Conservation (phyloP, 2,329 filamentous ascomycete species). For the Pseudocercospora ulei region DNA sequence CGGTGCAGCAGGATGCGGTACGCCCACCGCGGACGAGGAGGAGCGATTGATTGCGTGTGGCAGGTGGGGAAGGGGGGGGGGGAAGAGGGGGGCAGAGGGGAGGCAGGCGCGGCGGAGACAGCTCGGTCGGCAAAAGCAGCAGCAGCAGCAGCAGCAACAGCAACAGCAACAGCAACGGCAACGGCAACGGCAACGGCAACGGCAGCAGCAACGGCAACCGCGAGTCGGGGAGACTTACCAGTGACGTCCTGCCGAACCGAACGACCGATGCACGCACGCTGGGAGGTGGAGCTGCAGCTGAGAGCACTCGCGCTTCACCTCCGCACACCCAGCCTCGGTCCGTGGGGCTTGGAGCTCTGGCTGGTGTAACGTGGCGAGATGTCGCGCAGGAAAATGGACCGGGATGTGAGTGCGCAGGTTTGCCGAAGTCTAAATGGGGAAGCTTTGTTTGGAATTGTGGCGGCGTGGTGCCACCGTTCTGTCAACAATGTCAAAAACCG, state of each 20-base stretch:
- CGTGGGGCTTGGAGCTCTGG: too few species aligned
- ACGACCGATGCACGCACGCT: too few species aligned
- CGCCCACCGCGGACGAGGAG: constrained; percentile 12
- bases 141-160: constrained; percentile 4
- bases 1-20: constrained; percentile 2
- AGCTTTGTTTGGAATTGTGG: constrained; percentile 7
- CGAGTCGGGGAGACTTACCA: too few species aligned
- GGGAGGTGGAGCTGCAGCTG: too few species aligned
- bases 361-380: constrained; percentile 20
- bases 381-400: constrained; percentile 13
- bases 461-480: constrained; percentile 17
- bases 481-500: constrained; percentile 15
- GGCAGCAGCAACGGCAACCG: too few species aligned
- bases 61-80: background rate
- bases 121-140: constrained; percentile 4
- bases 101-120: background rate
- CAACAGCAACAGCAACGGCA: too few species aligned
- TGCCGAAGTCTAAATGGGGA: constrained; percentile 10
- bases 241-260: too few species aligned
- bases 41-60: too few species aligned
- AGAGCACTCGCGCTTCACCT: too few species aligned
- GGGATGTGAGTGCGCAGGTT: constrained; percentile 13
- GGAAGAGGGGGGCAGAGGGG: background rate
- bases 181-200: too few species aligned
- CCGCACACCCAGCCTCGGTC: too few species aligned